These are phyloP conservation scores for Hypomyces rosellus DNA, from an alignment of 2,329 filamentous ascomycete genomes.

Conservation along the genomic window DNA sequence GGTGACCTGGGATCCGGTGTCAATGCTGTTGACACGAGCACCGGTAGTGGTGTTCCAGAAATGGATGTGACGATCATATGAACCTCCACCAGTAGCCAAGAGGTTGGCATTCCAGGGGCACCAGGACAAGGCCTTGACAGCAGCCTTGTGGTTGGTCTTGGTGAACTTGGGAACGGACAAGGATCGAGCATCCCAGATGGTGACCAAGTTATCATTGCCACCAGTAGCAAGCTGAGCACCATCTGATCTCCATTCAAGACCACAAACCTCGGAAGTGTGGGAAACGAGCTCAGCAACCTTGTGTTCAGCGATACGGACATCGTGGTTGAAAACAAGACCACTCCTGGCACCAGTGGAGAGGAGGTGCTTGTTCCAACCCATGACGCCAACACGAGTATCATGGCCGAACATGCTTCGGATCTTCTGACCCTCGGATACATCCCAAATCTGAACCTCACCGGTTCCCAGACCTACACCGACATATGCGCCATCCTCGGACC, in stretches of 20 bases:
- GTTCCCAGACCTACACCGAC: constrained; percentile 91
- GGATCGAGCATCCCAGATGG: constrained; percentile 96
- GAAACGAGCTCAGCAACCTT: constrained; percentile 96
- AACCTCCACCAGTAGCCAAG: constrained; percentile 90
- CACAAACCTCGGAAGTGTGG: constrained; percentile 96
- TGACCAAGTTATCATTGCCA: constrained; percentile 97
- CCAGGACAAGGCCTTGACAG: constrained; percentile 97
- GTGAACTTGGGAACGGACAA: constrained; percentile 94
- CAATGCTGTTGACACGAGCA: constrained; percentile 96
- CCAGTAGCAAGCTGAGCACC: constrained; percentile 95
- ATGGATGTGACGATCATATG: constrained; percentile 96
- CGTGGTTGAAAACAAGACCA: constrained; percentile 96
- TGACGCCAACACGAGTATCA: constrained; percentile 91
- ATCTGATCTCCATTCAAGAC: constrained; percentile 94
- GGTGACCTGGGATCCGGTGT: constrained; percentile 96
- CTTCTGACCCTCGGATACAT: constrained; percentile 90
- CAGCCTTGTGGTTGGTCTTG: constrained; percentile 99
- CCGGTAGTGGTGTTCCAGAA: constrained; percentile 99
- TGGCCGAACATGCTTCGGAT: constrained; percentile 98
- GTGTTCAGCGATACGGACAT: constrained; percentile 95
- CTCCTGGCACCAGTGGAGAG: constrained; percentile 92
- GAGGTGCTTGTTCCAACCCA: constrained; percentile 99
- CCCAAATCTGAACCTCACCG: constrained; percentile 98
- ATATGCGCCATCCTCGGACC: constrained; percentile 95
- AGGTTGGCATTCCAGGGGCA: constrained; percentile 99